Conservation (phyloP, 371 early-diverging fungal genomes). For the Parasitella parasitica region DNA sequence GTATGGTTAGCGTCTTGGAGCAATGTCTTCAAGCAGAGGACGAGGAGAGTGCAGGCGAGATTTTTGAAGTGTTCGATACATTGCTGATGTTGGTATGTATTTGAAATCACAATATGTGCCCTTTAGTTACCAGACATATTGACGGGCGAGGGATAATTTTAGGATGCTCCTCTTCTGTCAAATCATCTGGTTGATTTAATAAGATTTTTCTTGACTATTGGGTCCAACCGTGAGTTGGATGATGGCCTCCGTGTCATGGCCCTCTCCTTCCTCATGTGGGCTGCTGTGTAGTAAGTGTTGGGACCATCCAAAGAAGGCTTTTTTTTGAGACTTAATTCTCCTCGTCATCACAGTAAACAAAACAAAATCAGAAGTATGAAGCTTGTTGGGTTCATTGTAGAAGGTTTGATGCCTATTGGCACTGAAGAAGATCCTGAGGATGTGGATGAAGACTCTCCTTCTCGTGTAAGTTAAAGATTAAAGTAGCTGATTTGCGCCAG, state of each 20-base stretch:
- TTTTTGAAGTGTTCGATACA: slow-evolving; percentile 84
- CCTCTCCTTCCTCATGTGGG: slow-evolving; percentile 84
- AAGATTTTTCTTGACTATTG: slow-evolving; percentile 74
- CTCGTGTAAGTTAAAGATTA: slow-evolving; percentile 50
- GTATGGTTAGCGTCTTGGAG: slow-evolving; percentile 83
- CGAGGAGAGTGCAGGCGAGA: slow-evolving; percentile 70
- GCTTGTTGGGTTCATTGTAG: slow-evolving; percentile 73
- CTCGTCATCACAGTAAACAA: slow-evolving; percentile 57
- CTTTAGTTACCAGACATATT: neutral
- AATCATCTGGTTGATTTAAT: slow-evolving; percentile 78
- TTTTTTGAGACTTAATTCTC: neutral
- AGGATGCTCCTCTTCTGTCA: slow-evolving; percentile 79
- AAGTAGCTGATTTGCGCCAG: neutral
- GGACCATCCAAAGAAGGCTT: too few species aligned
- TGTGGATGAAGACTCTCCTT: slow-evolving; percentile 82
- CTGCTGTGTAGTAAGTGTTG: slow-evolving; percentile 78
- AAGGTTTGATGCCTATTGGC: slow-evolving; percentile 79
- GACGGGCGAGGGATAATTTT: neutral
- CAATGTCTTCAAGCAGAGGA: slow-evolving; percentile 69
- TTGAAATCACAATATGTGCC: neutral
- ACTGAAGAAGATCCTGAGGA: slow-evolving; percentile 86
- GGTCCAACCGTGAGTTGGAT: slow-evolving; percentile 63
- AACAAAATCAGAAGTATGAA: slow-evolving; percentile 80
- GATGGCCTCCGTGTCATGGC: slow-evolving; percentile 78
- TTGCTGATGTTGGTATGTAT: slow-evolving; percentile 65